Conservation (phyloP, 2,329 filamentous ascomycete genomes). For the Cercospora citrullina region DNA sequence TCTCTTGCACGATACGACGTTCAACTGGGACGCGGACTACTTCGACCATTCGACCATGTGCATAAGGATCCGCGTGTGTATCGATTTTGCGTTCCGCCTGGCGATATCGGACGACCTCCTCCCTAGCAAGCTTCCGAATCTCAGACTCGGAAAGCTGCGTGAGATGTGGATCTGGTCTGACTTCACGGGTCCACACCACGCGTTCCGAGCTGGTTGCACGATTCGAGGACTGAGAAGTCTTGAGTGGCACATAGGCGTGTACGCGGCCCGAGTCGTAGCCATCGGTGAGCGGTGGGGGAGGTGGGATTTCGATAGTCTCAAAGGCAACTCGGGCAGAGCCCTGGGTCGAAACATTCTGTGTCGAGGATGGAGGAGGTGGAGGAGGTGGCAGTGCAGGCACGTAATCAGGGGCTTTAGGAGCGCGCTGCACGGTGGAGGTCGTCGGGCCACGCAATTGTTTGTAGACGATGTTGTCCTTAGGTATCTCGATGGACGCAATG, state of each 20-base stretch:
- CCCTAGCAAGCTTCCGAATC: conserved; percentile 37
- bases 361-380: neutral
- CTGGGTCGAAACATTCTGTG: neutral
- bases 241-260: neutral
- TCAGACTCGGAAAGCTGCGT: conserved; percentile 22
- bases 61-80: conserved; percentile 34
- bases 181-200: neutral
- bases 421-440: neutral
- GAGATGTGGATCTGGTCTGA: neutral
- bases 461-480: conserved; percentile 13
- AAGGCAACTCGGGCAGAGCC: neutral
- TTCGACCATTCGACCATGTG: conserved; percentile 35
- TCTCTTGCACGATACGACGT: conserved; percentile 29
- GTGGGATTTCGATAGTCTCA: conserved; percentile 18
- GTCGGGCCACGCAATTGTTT: conserved; percentile 20
- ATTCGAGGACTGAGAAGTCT: neutral
- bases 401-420: neutral
- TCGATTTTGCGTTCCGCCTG: conserved; percentile 39
- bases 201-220: neutral
- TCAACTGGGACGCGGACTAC: conserved; percentile 26
- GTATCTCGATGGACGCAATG: neutral
- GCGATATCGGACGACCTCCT: conserved; percentile 39
- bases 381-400: neutral
- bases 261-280: neutral
- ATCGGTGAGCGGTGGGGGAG: conserved; percentile 12